Evolutionary conservation across 2,329 filamentous ascomycete genomes (phyloP), one percentile per base, ranked within the genome.

Genomic region (Beauveria pseudobassiana): DNA sequence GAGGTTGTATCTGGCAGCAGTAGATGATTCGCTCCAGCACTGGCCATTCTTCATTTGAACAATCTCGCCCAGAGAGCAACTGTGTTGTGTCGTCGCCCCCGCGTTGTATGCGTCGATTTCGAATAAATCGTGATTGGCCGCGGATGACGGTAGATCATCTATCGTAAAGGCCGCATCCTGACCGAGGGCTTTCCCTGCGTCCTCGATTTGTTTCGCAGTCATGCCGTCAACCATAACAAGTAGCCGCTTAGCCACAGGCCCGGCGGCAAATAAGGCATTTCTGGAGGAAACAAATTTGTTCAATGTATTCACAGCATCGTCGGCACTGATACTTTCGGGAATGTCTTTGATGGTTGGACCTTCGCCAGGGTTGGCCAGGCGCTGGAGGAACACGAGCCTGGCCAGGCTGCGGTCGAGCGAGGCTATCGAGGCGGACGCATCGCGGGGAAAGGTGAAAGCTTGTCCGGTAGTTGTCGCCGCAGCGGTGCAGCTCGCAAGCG

Each of bases 161-260:
- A 81, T 78, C 7, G 75, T 76, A 63, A 87, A 87, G 1, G 80
- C 74, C 12, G 79, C 78, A 58, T 68, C 65, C 34, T 65, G 67
- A 28, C 75, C 70, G 24, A 75, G 67, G 14, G 68, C 67, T 30
- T 73, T 70, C 56, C 80, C 72, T 8, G 78, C 74, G n/a, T 77
- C 73, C 61, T 78, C 75, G 57, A 78, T 75, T 52, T 81, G 78
- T 48, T 77, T 69, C 18, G 75, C 66, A 20, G 77, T 79, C 72
- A 82, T 75, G 68, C 86, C 83, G 69, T 87, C 80, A 56, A 88
- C 75, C 66, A 85, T 72, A 57, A 88, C 74, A 28, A 89, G 73
- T 45, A 89, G 77, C 72, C 90, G 85, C 58, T 73, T 76, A 5
- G 64, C 65, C 54, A 73, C 69, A 12, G 63, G 63, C 20, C 69